Evolutionary conservation across 2,329 filamentous ascomycete species (phyloP).

Genomic region (Trichoderma gracile): DNA sequence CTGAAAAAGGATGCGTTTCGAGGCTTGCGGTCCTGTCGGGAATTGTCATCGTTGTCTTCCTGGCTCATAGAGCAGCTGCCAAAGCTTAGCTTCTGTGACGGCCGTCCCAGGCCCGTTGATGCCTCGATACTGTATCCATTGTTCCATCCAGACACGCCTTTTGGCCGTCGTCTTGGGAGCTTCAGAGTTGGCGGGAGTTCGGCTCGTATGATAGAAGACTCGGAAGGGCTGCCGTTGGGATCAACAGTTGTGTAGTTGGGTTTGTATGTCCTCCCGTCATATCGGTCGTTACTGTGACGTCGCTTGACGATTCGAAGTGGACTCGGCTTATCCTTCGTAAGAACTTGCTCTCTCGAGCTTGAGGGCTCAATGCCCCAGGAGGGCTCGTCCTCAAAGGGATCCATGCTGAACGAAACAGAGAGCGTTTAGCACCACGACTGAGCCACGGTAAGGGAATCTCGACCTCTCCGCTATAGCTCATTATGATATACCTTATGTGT

Average conservation of each 20-base stretch:
- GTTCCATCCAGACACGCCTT: not conserved
- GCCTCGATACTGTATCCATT: not conserved
- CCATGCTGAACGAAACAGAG: conserved; percentile 36
- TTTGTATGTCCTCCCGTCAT: not conserved
- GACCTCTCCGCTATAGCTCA: not conserved
- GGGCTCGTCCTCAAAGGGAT: conserved; percentile 34
- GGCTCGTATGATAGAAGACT: not conserved
- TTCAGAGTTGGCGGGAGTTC: not conserved
- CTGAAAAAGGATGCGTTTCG: not conserved
- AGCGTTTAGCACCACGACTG: not conserved
- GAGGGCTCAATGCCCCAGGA: conserved; percentile 38
- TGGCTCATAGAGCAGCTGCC: not conserved
- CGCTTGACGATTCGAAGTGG: conserved; percentile 50
- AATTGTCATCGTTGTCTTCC: not conserved
- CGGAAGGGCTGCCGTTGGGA: not conserved
- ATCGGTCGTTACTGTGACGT: not conserved
- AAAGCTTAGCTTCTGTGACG: not conserved
- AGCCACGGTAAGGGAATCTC: not conserved
- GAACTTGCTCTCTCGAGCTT: conserved; percentile 30
- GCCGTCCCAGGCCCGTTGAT: not conserved
- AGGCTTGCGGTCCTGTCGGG: not conserved
- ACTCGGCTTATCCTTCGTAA: conserved; percentile 39
- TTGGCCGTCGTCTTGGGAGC: conserved; percentile 19
- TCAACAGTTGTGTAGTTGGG: not conserved
- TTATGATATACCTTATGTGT: not conserved